Evolutionary conservation across 768 basidiomycete genomes (phyloP).

Genomic region (Agrocybe pediades): DNA sequence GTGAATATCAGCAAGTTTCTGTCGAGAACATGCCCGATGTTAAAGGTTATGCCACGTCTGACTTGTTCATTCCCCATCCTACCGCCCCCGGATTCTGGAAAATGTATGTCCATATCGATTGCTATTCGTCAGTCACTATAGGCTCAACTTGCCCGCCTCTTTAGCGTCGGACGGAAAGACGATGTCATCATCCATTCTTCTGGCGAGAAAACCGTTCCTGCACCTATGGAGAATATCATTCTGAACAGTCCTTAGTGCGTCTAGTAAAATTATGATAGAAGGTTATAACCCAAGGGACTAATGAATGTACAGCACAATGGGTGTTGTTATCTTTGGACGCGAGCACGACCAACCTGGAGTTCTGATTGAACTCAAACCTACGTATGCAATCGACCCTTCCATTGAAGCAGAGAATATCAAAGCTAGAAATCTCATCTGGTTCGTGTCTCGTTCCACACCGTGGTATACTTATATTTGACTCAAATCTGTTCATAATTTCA

Average conservation of each 20-base stretch:
- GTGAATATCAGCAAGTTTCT: conserved; percentile 30
- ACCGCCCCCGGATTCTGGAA: conserved; percentile 43
- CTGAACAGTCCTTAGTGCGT: conserved; percentile 27
- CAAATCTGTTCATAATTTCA: background rate
- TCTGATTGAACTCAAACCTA: conserved; percentile 31
- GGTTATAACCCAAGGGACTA: background rate
- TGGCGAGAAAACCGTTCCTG: conserved; percentile 38
- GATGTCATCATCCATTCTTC: conserved; percentile 39
- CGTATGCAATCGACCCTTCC: conserved; percentile 26
- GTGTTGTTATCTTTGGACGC: conserved; percentile 46
- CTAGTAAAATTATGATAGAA: background rate
- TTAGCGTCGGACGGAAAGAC: conserved; percentile 41
- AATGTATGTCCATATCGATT: conserved; percentile 28
- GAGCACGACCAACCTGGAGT: conserved; percentile 35
- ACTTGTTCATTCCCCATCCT: conserved; percentile 46
- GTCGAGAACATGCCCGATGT: conserved; percentile 38
- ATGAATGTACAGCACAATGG: conserved; percentile 17
- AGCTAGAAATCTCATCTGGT: conserved; percentile 42
- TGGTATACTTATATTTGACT: too few species aligned
- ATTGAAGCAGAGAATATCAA: conserved; percentile 22
- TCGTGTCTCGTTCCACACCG: background rate
- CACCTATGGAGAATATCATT: conserved; percentile 31
- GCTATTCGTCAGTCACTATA: background rate
- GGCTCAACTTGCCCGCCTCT: background rate
- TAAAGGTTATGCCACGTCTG: conserved; percentile 44